Evolutionary conservation across 495 filamentous ascomycete genomes (phyloP), one percentile per base, ranked within the genome.

Genomic region (Articulospora tetracladia): DNA sequence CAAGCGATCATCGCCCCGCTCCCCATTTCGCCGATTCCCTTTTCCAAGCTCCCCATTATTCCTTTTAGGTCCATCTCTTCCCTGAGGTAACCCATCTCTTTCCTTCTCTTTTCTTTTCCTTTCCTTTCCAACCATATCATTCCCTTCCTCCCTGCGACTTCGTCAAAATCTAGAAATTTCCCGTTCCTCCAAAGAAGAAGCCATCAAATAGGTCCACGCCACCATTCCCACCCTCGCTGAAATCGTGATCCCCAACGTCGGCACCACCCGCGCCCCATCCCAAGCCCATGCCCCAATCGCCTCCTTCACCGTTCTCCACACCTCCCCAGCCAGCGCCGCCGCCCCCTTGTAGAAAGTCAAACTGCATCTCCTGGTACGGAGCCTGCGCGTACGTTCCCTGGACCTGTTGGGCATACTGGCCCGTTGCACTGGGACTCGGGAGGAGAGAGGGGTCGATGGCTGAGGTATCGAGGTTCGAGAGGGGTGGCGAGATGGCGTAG

Each of bases 181-280:
- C 66, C 23, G 59, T 56, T 6, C 76, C 77, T 1, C 92, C 92
- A 75, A 97, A 97, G 76, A 93, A 97, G 70, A 93, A 96, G 0
- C 91, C 92, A 72, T 95, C 90, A 70, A 96, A 89, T 27, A 96
- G 72, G 79, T 96, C 91, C 65, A 93, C 82, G 57, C 87, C 87
- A 59, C 82, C 79, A 36, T 87, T 87, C 58, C 82, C 78, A 24
- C 87, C 89, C 52, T 93, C 91, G 59, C 82, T 86, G 75, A 88
- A 92, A 70, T 93, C 89, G 72, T 93, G 88, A 66, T 88, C 84
- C 64, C 84, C 77, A 23, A 87, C 89, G 44, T 88, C 82, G n/a
- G n/a, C 39, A 7, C 11, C 39, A 44, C 39, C 39, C 7, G 39
- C n/a, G 3, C 39, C 39, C 62, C 78, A 81, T 12, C 85, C 87